Base-by-base conservation (phyloP, 345 rosid species). In the Rhodomyrtus tomentosa region DNA sequence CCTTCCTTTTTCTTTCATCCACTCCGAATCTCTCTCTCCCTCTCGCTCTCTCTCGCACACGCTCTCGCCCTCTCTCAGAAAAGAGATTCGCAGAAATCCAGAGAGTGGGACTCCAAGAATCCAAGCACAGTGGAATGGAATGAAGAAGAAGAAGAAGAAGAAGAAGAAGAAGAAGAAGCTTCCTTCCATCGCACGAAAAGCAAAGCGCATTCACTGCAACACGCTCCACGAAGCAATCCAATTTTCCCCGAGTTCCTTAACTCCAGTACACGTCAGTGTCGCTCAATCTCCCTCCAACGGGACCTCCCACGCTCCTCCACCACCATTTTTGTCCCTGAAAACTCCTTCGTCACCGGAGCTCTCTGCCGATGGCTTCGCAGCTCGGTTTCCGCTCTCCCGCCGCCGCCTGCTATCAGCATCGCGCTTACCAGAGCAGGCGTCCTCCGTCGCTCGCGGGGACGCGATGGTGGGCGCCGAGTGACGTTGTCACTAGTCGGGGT, bases 381-480 rank as follows among this genome's bases (percentile, higher is more conserved):
- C 80, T 62, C 59, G 27, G 49, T 22, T 45, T 48, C 25, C 55
- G 83, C 83, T 45, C 56, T 22, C 21, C 27, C 20, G 55, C 40
- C 5, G 13, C 36, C 82, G 27, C n/a, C 62, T 21, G 0, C 79
- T 87, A 54, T 85, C 88, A 6, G 32, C 7, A 14, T 20, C 4
- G 36, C 38, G 55, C 53, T 0, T 13, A 3, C 79, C 21, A 13
- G n/a, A 1, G 51, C 50, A 6, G 62, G 15, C 15, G 40, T 1
- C 25, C 13, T 24, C 81, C 80, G 38, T 55, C 87, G 82, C 80
- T 85, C 88, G 7, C 81, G 92, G 29, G 85, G 85, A 56, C 87
- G 76, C 86, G 24, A 91, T 80, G 89, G 93, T 84, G 88, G 92
- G 10, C 27, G 59, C 45, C 45, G 76, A 21, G 88, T n/a, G 32